Base-by-base conservation (phyloP, 2,329 filamentous ascomycete species). In the Calcarisporium arbuscula region DNA sequence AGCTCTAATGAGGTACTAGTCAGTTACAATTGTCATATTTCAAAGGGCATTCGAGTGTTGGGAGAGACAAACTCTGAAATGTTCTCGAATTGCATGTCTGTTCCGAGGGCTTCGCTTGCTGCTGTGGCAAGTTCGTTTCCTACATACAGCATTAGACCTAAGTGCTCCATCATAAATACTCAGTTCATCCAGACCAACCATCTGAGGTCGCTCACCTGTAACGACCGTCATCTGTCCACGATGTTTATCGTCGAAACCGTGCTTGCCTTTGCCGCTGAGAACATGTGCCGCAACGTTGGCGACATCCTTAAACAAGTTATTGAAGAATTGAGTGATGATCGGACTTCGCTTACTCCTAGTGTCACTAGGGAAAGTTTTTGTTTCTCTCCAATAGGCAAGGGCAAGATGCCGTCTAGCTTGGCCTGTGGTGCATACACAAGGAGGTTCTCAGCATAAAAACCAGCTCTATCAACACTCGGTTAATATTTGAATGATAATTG, bases 371-470 rank as follows among this genome's bases (percentile, higher is more conserved):
- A 64, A 38, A 72, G 69, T 46, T 68, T 68, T 52, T 72, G 64
- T 9, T 58, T 52, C 23, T 58, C 43, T 7, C 67, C 67, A 40
- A 71, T 62, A 1, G 68, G 68, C 8, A 72, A 43, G 1, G 67
- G 67, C 11, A 72, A 47, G 3, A 58, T 40, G 1, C 63, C 64
- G 23, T 68, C 62, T 17, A 60, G 50, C 36, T 67, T 53, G 8
- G 63, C 65, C 42, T 71, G 64, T 2, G 58, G 58, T 3, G 63
- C 54, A 42, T 72, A 70, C 2, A 64, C 45, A 3, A 72, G 55
- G n/a, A 72, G 49, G 35, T 72, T 72, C 49, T 72, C 67, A 4
- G 66, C 65, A 40, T 71, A 71, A 43, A 71, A 70, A 4, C 67
- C 67, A 12, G 66, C 64, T 5, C 65, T 68, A 19, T 3, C 17